Percentiles rank a stretch among this genome's conserved stretches.
phyloP scores from a whole-genome alignment of 1,139 yeast genomes.

The Hansenula lynferdii region DNA sequence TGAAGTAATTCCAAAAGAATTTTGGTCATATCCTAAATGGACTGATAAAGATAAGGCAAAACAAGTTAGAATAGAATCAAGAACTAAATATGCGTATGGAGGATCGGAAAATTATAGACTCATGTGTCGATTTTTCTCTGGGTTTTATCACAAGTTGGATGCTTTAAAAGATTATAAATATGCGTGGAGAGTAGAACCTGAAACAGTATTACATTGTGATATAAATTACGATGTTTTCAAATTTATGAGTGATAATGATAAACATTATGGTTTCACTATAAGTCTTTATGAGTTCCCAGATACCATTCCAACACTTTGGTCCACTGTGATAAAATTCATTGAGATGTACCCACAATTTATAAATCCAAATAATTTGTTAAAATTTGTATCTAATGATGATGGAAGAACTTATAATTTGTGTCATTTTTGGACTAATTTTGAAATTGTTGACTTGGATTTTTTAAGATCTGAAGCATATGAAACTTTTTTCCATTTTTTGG shows the following conservation, averaged over 20 bases:
- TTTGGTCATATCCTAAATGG: constrained; percentile 74
- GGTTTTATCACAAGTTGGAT: constrained; percentile 57
- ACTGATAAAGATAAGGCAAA: constrained; percentile 56
- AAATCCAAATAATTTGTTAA: constrained; percentile 42
- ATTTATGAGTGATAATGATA: constrained; percentile 56
- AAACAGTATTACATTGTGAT: constrained; percentile 59
- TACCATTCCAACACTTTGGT: constrained; percentile 62
- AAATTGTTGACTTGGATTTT: constrained; percentile 51
- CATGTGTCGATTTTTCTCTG: constrained; percentile 73
- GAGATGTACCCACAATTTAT: constrained; percentile 40
- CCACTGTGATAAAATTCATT: constrained; percentile 46
- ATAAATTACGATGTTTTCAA: constrained; percentile 63
- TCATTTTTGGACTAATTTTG: constrained; percentile 73
- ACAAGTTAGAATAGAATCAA: constrained; percentile 24
- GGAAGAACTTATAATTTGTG: constrained; percentile 55
- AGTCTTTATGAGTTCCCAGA: constrained; percentile 54
- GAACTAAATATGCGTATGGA: constrained; percentile 55
- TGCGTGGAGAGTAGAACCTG: constrained; percentile 80
- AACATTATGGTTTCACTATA: constrained; percentile 64
- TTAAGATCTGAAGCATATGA: constrained; percentile 48
- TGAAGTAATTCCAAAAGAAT: constrained; percentile 57
- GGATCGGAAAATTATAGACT: constrained; percentile 63
- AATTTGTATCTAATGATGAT: constrained; percentile 42
- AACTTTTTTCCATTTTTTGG: constrained; percentile 44
- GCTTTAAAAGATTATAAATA: constrained; percentile 51